Evolutionary conservation across 2,329 filamentous ascomycete species (phyloP).

Genomic region (Fusarium austroafricanum): DNA sequence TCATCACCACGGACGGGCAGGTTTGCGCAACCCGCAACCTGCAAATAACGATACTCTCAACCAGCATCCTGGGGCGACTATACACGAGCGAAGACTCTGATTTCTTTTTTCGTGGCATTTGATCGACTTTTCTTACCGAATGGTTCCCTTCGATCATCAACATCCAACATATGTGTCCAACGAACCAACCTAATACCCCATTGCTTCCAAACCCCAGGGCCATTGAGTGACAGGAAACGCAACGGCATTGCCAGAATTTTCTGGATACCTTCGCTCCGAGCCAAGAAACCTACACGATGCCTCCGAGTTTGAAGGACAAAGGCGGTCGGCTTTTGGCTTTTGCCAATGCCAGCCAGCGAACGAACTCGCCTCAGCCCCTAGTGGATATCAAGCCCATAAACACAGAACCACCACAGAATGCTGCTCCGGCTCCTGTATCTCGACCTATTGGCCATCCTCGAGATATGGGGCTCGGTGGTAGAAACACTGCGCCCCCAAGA

Average conservation of each 20-base stretch:
- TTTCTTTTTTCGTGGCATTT: not conserved
- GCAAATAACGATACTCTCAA: not conserved
- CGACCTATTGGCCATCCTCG: constrained; percentile 50
- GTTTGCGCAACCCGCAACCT: constrained; percentile 9
- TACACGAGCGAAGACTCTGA: not conserved
- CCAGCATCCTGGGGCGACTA: not conserved
- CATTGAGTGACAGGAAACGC: constrained; percentile 15
- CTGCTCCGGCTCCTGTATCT: constrained; percentile 37
- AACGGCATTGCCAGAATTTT: constrained; percentile 4
- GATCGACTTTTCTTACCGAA: constrained; percentile 18
- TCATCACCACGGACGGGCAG: constrained; percentile 10
- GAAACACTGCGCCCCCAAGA: constrained; percentile 47
- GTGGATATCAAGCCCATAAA: constrained; percentile 29
- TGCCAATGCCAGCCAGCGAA: constrained; percentile 43
- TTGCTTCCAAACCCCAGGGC: constrained; percentile 15
- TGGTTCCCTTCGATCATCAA: constrained; percentile 13
- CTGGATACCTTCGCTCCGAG: not conserved
- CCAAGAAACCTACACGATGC: constrained; percentile 40
- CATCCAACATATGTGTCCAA: constrained; percentile 27
- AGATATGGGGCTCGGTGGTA: constrained; percentile 51
- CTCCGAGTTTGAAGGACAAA: constrained; percentile 49
- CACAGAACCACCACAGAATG: constrained; percentile 30
- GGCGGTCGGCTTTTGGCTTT: constrained; percentile 49
- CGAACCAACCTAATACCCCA: constrained; percentile 21
- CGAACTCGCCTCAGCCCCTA: constrained; percentile 35